Percentiles rank a stretch among this genome's conserved stretches.
Conservation (phyloP, 202 grass and related monocot species). For the Panicum hallii region DNA sequence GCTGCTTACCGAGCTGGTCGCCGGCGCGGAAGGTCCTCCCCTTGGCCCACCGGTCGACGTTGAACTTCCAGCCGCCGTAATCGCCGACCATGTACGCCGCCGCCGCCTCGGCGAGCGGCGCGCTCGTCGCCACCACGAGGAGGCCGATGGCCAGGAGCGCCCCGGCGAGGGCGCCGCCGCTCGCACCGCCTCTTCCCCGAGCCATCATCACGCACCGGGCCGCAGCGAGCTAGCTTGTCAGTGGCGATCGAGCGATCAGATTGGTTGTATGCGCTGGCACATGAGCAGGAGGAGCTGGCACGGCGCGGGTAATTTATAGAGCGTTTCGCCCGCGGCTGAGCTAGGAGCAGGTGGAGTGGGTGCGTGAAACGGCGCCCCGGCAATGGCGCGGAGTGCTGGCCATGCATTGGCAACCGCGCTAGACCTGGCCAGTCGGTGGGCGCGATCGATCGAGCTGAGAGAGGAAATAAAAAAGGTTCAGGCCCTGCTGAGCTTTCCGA, state of each 20-base stretch:
- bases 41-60: conserved; percentile 47
- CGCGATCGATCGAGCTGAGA: not conserved
- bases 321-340: not conserved
- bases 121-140: conserved; percentile 2
- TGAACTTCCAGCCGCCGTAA: conserved; percentile 61
- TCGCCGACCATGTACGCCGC: conserved; percentile 59
- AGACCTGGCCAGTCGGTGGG: conserved; percentile 3
- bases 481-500: not conserved
- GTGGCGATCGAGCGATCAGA: not conserved
- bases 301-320: conserved; percentile 39
- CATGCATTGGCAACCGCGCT: conserved; percentile 20
- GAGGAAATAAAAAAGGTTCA: conserved; percentile 11
- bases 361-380: not conserved
- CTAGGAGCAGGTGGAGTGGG: conserved; percentile 32
- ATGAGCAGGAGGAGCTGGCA: not conserved
- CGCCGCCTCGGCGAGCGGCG: conserved; percentile 46
- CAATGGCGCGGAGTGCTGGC: conserved; percentile 6
- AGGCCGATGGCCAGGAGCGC: conserved; percentile 40
- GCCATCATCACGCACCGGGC: conserved; percentile 29
- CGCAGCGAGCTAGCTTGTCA: not conserved
- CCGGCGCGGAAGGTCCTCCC: conserved; percentile 61
- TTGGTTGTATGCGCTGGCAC: not conserved
- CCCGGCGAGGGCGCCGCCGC: not conserved
- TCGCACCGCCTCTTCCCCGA: conserved; percentile 74
- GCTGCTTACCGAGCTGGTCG: conserved; percentile 59